phyloP scores from a whole-genome alignment of 331 rosid genomes.

The Arachis monticola region DNA sequence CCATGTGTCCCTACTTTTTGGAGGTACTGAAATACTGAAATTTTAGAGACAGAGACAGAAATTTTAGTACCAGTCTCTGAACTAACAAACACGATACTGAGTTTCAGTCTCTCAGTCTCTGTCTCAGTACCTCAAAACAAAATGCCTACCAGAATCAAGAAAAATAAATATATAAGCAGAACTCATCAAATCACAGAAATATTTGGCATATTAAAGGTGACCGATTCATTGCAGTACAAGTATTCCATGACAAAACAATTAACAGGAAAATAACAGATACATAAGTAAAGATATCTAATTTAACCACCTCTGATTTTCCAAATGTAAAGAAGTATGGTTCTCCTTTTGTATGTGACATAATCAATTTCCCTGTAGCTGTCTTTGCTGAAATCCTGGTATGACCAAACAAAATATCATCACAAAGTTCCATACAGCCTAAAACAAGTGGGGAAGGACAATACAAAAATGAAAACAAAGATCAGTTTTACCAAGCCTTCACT shows the following conservation, averaged over 20 bases:
- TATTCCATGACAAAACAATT: slow-evolving; percentile 5
- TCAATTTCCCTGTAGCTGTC: slow-evolving; percentile 68
- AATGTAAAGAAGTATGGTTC: slow-evolving; percentile 86
- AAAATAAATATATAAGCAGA: slow-evolving; percentile 18
- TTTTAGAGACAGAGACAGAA: too few species aligned
- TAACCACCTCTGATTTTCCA: slow-evolving; percentile 90
- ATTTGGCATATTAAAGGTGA: slow-evolving; percentile 11
- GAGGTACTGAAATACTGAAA: too few species aligned
- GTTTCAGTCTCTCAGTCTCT: too few species aligned
- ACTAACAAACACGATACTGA: too few species aligned
- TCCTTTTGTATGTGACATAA: slow-evolving; percentile 65
- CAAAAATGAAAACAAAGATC: slow-evolving; percentile 9
- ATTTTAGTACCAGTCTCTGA: too few species aligned
- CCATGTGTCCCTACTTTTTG: too few species aligned
- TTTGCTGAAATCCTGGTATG: slow-evolving; percentile 79
- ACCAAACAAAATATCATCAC: slow-evolving; percentile 39
- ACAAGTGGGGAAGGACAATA: slow-evolving; percentile 1
- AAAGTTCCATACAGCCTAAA: slow-evolving; percentile 31
- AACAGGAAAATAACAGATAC: not conserved
- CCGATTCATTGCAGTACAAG: slow-evolving; percentile 23
- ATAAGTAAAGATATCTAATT: not conserved
- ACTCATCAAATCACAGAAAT: slow-evolving; percentile 23
- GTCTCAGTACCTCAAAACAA: not conserved
- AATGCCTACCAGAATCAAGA: slow-evolving; percentile 12
- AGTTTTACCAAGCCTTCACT: slow-evolving; percentile 87